Evolutionary conservation across 176 grass and related monocot species (phyloP), one percentile per base, ranked within the genome.

Genomic region (Stipa capillata): DNA sequence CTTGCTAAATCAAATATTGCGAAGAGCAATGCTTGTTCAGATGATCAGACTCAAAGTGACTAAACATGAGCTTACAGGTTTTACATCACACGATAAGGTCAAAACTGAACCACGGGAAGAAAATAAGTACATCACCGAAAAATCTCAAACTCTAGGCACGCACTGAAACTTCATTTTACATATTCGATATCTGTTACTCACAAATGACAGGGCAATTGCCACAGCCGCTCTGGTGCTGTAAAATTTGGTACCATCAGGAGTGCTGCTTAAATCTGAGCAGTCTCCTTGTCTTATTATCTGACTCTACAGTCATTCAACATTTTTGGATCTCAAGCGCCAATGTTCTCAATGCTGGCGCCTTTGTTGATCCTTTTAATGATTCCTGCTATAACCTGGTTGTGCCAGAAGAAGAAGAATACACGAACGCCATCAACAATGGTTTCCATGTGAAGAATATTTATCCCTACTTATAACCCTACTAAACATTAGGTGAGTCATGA

Each of bases 301-400:
- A 64, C 9, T 23, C 28, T 36, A 11, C 10, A 33, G 17, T 27
- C 40, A 7, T 63, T 36, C 8, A 39, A 27, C 48, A 34, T 17
- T 9, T 24, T 17, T 1, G 13, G 10, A 18, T 23, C 37, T 98
- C 82, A 98, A 71, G 90, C 96, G 49, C 88, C 78, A 16, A 98
- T 91, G 73, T 93, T 95, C 85, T 98, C 92, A 51, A 95, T 74
- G 18, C 57, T 83, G 48, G 84, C 92, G 16, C 80, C 60, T 87
- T 93, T 98, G 85, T 93, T 89, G 61, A 98, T 91, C 57, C 96
- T 93, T 82, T 93, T 98, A 75, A 98, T 10, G 31, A 98, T 98
- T 42, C 96, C 96, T 49, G 96, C 90, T 87, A 98, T 98, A 68
- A 95, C 96, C 96, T 98, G 77, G 44, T 69, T 58, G 65, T 44